Evolutionary conservation across 2,329 filamentous ascomycete species (phyloP).

Genomic region (Exutisphaerella laricina): DNA sequence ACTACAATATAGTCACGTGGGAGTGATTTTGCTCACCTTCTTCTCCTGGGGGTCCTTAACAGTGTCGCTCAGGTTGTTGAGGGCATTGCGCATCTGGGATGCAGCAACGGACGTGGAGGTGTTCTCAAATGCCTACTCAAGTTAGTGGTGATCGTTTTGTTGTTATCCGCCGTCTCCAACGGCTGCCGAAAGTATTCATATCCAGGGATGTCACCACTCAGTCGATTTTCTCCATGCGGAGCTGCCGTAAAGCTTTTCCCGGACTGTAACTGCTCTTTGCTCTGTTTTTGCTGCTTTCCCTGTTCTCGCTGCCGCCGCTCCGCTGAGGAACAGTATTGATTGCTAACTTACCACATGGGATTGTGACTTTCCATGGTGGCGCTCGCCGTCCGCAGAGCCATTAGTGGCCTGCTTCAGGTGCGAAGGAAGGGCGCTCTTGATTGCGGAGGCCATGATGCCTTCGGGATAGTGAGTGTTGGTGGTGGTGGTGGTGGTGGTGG

Average conservation of each 20-base stretch:
- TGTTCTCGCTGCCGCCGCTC: conserved; percentile 7
- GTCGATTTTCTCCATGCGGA: no score
- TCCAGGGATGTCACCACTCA: no score
- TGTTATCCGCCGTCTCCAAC: no score
- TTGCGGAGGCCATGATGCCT: conserved; percentile 43
- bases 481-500: conserved; percentile 1
- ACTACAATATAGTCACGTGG: conserved; percentile 5
- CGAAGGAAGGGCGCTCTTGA: conserved; percentile 71
- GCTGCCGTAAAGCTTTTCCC: no score
- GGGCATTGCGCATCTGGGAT: conserved; percentile 96
- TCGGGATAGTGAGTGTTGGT: conserved; percentile 5
- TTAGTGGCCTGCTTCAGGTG: conserved; percentile 69
- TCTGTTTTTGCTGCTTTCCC: background rate
- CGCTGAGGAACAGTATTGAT: conserved; percentile 5
- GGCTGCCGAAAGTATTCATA: no score
- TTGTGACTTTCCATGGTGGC: conserved; percentile 78
- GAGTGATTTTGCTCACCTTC: conserved; percentile 57
- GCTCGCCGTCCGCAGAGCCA: conserved; percentile 42
- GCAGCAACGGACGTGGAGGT: conserved; percentile 96
- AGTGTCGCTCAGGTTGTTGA: conserved; percentile 87
- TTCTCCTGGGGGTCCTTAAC: conserved; percentile 70
- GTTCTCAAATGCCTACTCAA: conserved; percentile 99
- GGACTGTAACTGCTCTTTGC: conserved; percentile 4
- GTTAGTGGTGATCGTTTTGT: no score
- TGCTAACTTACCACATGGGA: conserved; percentile 69